These are phyloP conservation scores for Kazachstania martiniae DNA, from an alignment of 805 yeast species.

Conservation along the genomic window DNA sequence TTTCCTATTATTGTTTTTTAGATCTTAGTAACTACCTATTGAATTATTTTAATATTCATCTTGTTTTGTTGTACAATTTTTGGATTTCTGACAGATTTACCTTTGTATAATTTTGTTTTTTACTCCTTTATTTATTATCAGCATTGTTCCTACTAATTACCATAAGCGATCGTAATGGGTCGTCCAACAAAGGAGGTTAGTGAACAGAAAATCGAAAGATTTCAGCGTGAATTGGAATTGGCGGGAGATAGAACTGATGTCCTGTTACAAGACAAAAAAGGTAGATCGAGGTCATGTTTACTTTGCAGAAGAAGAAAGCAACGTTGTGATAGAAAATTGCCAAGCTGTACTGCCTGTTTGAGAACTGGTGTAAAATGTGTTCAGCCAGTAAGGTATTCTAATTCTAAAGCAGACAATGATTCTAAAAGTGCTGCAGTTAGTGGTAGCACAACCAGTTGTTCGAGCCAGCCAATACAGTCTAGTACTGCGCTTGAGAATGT, in stretches of 20 bases:
- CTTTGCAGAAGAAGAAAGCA: conserved; percentile 49
- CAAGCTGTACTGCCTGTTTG: conserved; percentile 55
- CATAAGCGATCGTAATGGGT: no score
- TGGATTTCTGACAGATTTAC: no score
- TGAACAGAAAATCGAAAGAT: conserved; percentile 25
- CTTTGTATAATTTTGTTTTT: no score
- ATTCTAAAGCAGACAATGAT: conserved; percentile 1
- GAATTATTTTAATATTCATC: no score
- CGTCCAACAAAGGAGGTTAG: conserved; percentile 28
- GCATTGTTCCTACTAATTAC: no score
- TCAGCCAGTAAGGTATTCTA: conserved; percentile 48
- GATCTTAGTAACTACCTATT: no score
- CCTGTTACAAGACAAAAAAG: conserved; percentile 35
- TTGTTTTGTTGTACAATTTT: no score
- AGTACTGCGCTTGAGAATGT: background rate
- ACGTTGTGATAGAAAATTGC: conserved; percentile 55
- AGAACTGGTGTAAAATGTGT: conserved; percentile 52
- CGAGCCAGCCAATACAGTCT: background rate
- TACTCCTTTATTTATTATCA: no score
- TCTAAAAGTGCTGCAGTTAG: background rate
- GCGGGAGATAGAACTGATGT: conserved; percentile 25
- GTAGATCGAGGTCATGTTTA: conserved; percentile 46
- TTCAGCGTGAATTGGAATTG: conserved; percentile 25
- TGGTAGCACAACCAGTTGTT: background rate
- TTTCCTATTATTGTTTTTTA: no score